These are phyloP conservation scores for Colletotrichum eremochloae DNA, from an alignment of 2,329 filamentous ascomycete species.

Conservation along the genomic window DNA sequence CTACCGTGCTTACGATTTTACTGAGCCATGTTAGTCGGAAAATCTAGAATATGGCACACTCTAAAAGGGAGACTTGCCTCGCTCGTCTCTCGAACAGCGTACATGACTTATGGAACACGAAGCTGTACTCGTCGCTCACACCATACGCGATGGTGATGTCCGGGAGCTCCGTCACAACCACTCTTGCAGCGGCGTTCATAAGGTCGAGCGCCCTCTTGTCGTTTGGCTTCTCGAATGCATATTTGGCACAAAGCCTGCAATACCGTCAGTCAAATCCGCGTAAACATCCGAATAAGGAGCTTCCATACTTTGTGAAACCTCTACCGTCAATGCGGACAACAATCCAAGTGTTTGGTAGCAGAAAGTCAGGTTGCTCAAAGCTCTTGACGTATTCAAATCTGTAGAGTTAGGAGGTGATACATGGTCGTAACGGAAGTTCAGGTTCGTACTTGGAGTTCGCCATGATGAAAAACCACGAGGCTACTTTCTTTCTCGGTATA, in stretches of 20 bases:
- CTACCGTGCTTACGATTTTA: slow-evolving; percentile 91
- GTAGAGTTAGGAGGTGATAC: slow-evolving; percentile 14
- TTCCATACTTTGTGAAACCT: slow-evolving; percentile 88
- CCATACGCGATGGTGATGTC: slow-evolving; percentile 93
- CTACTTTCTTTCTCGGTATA: background rate
- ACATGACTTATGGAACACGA: slow-evolving; percentile 87
- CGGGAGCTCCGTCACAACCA: slow-evolving; percentile 84
- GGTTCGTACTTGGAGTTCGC: slow-evolving; percentile 67
- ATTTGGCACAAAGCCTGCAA: slow-evolving; percentile 82
- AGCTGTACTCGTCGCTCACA: slow-evolving; percentile 95
- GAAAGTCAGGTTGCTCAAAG: slow-evolving; percentile 85
- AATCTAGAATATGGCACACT: background rate
- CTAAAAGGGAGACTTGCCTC: slow-evolving; percentile 66
- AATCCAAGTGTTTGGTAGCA: slow-evolving; percentile 95
- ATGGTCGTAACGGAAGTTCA: background rate
- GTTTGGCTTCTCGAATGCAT: slow-evolving; percentile 92
- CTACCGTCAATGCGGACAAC: slow-evolving; percentile 94
- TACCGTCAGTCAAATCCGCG: background rate
- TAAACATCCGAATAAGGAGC: background rate
- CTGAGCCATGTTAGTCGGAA: slow-evolving; percentile 57
- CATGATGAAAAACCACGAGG: slow-evolving; percentile 53
- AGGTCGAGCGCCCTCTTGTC: slow-evolving; percentile 88
- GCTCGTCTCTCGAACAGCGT: slow-evolving; percentile 87
- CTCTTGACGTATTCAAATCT: slow-evolving; percentile 95
- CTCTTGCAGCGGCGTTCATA: slow-evolving; percentile 93